Conservation (phyloP, 305 asterid genomes). For the Fraxinus floribunda region DNA sequence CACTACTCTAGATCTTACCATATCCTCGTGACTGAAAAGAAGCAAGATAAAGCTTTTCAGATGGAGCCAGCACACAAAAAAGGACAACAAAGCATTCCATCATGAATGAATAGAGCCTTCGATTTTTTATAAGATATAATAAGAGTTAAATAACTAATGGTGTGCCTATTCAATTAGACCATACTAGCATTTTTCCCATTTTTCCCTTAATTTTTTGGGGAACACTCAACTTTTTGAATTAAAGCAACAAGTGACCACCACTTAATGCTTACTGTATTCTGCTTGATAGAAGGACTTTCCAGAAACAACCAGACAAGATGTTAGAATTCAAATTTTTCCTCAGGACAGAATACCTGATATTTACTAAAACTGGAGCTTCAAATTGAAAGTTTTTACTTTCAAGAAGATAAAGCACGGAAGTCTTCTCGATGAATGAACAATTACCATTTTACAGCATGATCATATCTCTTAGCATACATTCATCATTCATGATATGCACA, state of each 20-base stretch:
- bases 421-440: background rate
- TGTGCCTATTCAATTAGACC: background rate
- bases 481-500: conserved; percentile 6
- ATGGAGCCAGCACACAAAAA: background rate
- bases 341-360: background rate
- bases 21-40: background rate
- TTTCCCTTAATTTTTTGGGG: background rate
- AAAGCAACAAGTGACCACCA: background rate
- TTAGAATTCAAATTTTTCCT: background rate
- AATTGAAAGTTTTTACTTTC: conserved; percentile 4
- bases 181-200: background rate
- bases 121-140: background rate
- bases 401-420: conserved; percentile 17
- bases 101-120: background rate
- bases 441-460: background rate
- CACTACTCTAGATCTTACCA: background rate
- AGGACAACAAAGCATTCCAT: background rate
- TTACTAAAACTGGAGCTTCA: conserved; percentile 3
- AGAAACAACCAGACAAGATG: conserved; percentile 2
- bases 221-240: background rate
- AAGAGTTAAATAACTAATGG: background rate
- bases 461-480: background rate
- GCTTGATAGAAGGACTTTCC: conserved; percentile 5
- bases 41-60: background rate
- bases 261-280: background rate